Evolutionary conservation across 345 rosid species (phyloP).

Genomic region (Gossypium australe): DNA sequence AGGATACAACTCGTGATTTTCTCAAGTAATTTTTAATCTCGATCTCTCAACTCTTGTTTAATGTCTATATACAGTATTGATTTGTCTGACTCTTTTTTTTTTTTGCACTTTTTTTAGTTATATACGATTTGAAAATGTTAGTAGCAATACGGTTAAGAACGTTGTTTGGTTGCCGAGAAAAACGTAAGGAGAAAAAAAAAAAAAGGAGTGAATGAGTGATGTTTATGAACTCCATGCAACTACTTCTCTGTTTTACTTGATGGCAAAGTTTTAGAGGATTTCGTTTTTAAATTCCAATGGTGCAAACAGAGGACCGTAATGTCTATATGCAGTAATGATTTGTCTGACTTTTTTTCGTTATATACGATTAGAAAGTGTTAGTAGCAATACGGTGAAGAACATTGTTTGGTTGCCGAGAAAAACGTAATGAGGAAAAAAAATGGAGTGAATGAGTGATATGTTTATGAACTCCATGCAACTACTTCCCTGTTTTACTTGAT

Average conservation of each 20-base stretch:
- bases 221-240: background rate
- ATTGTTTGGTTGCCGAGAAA: constrained; percentile 6
- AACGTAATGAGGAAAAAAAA: background rate
- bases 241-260: background rate
- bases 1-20: constrained; percentile 8
- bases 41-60: background rate
- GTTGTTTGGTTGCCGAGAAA: constrained; percentile 7
- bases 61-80: background rate
- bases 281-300: background rate
- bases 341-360: background rate
- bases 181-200: background rate
- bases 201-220: background rate
- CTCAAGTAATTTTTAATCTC: constrained; percentile 15
- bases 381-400: background rate
- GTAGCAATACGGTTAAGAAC: background rate
- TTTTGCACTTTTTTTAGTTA: background rate
- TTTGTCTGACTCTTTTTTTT: background rate
- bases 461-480: background rate
- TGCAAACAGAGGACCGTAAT: background rate
- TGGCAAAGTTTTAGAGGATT: background rate
- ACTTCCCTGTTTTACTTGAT: background rate
- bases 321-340: background rate
- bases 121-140: background rate
- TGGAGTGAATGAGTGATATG: background rate
- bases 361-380: background rate